A percentile compares a stretch with the other conserved stretches of the same genome.
Evolutionary conservation across 1,284 basidiomycete genomes (phyloP).

Genomic region (Prillingera fragicola): DNA sequence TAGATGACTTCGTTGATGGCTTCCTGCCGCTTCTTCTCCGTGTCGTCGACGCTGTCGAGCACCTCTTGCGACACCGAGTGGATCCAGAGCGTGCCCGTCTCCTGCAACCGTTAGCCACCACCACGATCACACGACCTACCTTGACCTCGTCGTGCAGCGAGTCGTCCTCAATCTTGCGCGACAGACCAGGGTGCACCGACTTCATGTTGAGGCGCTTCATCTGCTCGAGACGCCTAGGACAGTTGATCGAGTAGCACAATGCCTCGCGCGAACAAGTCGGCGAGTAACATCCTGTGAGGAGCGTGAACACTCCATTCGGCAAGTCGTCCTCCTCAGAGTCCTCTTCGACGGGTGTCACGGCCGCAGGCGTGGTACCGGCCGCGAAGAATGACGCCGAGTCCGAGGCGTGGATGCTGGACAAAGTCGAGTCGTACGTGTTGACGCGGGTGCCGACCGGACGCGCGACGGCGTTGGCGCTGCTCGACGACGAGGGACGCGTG

Average conservation of each 20-base stretch:
- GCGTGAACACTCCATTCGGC: slow-evolving; percentile 92
- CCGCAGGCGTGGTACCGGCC: background rate
- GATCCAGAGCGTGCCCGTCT: slow-evolving; percentile 92
- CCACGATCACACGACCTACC: slow-evolving; percentile 50
- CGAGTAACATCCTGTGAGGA: slow-evolving; percentile 95
- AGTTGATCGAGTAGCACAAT: slow-evolving; percentile 95
- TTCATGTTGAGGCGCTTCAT: slow-evolving; percentile 88
- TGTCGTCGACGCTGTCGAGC: slow-evolving; percentile 82
- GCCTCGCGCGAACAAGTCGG: slow-evolving; percentile 91
- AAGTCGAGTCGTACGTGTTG: background rate
- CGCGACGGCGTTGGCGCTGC: slow-evolving; percentile 8
- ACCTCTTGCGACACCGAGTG: slow-evolving; percentile 94
- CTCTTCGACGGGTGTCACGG: background rate
- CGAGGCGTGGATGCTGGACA: slow-evolving; percentile 2
- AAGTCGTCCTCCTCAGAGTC: slow-evolving; percentile 55
- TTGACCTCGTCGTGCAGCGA: slow-evolving; percentile 68
- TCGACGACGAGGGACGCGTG: slow-evolving; percentile 22
- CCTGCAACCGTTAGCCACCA: slow-evolving; percentile 51
- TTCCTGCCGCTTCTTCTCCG: slow-evolving; percentile 94
- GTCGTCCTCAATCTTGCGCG: slow-evolving; percentile 66
- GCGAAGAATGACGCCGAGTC: slow-evolving; percentile 1
- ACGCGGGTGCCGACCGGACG: background rate
- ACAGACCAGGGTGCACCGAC: slow-evolving; percentile 72
- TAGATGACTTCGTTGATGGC: slow-evolving; percentile 99
- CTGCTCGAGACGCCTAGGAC: slow-evolving; percentile 88